A percentile compares a stretch with the other conserved stretches of the same genome.
Conservation (phyloP, 2,329 filamentous ascomycete genomes). For the Diaporthe sp. region DNA sequence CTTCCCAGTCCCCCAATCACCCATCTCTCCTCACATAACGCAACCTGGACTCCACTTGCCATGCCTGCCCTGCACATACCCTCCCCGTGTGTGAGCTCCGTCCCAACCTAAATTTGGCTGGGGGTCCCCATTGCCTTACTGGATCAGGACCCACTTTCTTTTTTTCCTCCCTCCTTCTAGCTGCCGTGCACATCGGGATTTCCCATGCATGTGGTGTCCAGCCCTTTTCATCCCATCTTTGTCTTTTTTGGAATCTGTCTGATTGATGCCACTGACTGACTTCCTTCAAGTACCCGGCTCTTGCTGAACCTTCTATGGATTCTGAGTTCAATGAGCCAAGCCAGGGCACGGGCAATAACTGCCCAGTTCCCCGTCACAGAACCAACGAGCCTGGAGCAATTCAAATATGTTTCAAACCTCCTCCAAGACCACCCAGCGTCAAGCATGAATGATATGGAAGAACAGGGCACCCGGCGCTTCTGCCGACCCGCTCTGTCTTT, state of each 20-base stretch:
- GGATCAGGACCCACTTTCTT: not conserved
- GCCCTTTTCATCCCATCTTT: slow-evolving; percentile 6
- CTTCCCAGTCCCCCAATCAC: not conserved
- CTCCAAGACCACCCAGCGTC: not conserved
- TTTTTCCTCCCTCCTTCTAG: not conserved
- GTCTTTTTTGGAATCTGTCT: not conserved
- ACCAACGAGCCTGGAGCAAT: not conserved
- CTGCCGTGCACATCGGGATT: not conserved
- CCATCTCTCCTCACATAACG: not conserved
- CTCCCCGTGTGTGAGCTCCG: not conserved
- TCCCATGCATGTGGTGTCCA: slow-evolving; percentile 11
- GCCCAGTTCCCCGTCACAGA: not conserved
- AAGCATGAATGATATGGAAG: not conserved
- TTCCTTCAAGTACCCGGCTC: not conserved
- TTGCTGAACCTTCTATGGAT: not conserved
- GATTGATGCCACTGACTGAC: not conserved
- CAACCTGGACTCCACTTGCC: not conserved
- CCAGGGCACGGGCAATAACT: not conserved
- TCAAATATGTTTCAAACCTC: not conserved
- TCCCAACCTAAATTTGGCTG: slow-evolving; percentile 32
- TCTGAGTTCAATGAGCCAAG: not conserved
- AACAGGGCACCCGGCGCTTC: not conserved
- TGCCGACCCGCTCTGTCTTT: not conserved
- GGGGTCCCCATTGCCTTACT: slow-evolving; percentile 6
- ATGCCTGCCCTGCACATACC: not conserved